These are phyloP conservation scores for Ceriops tagal DNA, from an alignment of 345 rosid genomes.

Conservation along the genomic window DNA sequence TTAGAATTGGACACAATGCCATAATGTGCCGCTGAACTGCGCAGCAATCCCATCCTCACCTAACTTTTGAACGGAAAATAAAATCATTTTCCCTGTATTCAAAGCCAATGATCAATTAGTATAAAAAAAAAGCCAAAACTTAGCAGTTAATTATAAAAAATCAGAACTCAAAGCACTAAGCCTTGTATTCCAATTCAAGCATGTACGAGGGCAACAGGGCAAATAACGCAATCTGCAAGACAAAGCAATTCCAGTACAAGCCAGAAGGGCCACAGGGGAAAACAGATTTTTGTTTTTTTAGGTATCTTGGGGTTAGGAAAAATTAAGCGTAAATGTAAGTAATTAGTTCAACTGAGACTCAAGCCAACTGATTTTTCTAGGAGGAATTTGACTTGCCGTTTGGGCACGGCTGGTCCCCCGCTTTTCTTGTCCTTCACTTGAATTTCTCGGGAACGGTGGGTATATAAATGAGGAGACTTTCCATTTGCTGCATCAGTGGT, in stretches of 20 bases:
- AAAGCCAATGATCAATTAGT: slow-evolving; percentile 13
- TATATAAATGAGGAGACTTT: slow-evolving; percentile 48
- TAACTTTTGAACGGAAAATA: not conserved
- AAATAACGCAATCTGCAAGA: slow-evolving; percentile 40
- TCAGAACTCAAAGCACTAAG: slow-evolving; percentile 10
- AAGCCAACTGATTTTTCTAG: not conserved
- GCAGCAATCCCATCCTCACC: slow-evolving; percentile 26
- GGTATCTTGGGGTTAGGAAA: not conserved
- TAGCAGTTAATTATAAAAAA: not conserved
- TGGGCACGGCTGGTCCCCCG: slow-evolving; percentile 34
- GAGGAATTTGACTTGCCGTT: slow-evolving; percentile 25
- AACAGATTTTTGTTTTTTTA: not conserved
- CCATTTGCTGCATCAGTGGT: slow-evolving; percentile 33
- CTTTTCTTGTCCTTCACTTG: slow-evolving; percentile 46
- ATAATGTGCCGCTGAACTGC: too few relatives aligned
- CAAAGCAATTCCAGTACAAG: slow-evolving; percentile 36
- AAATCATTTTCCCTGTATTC: slow-evolving; percentile 27
- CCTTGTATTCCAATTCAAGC: slow-evolving; percentile 53
- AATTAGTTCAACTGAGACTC: not conserved
- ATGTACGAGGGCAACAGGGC: slow-evolving; percentile 16
- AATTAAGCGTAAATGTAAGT: not conserved
- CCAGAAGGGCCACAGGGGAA: slow-evolving; percentile 1
- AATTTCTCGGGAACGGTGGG: slow-evolving; percentile 17
- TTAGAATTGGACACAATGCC: too few relatives aligned
- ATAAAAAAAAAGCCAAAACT: slow-evolving; percentile 7